Evolutionary conservation across 805 yeast species (phyloP), one percentile per base, ranked within the genome.

Genomic region (Teunomyces funiuensis): DNA sequence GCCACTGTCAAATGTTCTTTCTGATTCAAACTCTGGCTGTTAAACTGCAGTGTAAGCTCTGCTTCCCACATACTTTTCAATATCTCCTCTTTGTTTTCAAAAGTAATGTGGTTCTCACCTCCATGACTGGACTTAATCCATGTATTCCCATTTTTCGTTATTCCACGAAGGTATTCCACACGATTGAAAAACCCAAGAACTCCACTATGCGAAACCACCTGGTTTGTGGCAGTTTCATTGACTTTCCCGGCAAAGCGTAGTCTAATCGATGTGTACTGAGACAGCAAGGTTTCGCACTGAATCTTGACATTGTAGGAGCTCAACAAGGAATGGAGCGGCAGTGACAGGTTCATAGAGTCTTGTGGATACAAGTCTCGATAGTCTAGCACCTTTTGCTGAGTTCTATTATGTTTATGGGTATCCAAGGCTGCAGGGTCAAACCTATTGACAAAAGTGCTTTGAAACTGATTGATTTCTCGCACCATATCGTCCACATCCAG

Each of bases 201-300:
- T 1, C 68, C 70, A 5, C 55, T 50, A 18, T 46, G 43, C 4
- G 57, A 40, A 27, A 46, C 45, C 28, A 50, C 26, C 17, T 40
- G 43, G 14, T 39, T 39, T n/a, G 39, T 39, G 15, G 40, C 11
- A 28, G 23, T 28, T 27, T 39, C 29, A 9, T 14, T 26, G 38
- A 39, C 36, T 14, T 44, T 36, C 7, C 52, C 52, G 11, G 61
- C 51, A 34, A 66, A 69, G 23, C 74, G 49, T 13, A 66, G 52
- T 26, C 73, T 46, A 9, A 69, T 64, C 10, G 61, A 60, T 5
- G 61, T 66, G 53, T 68, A 69, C 38, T 69, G 69, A 2, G 63
- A 55, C 30, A 52, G 43, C 4, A 69, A 50, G 2, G 63, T 59
- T 44, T 69, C 73, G 46, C 69, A 60, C 41, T 66, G 72, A 18